Evolutionary conservation across 2,329 filamentous ascomycete genomes (phyloP), one percentile per base, ranked within the genome.

Genomic region (Aquanectria penicillioides): DNA sequence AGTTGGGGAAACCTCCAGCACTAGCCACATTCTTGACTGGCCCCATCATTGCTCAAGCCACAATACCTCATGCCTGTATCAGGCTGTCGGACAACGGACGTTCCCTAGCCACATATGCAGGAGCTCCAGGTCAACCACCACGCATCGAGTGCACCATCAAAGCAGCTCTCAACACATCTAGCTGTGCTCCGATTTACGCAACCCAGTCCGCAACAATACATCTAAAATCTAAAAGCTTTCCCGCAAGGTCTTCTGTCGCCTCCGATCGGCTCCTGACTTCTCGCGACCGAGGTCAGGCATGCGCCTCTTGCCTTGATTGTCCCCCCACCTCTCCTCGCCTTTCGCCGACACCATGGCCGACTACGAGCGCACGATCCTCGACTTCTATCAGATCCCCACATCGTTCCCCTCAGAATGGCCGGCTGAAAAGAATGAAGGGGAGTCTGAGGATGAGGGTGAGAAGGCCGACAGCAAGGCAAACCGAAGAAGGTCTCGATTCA

Each of bases 321-420:
- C 38, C 44, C 50, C 34, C 51, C 59, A n/a, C 60, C 53, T 57
- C 51, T 47, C 26, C 25, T 59, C 61, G 61, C 59, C 58, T 56
- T 55, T 33, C 47, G 51, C 55, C 51, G 36, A 46, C 67, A 75
- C 61, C 64, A 86, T 86, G 89, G 84, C 87, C 63, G 91, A 95
- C 71, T 86, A 89, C 69, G 90, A 95, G 71, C 83, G 89, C 61
- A 88, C 86, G 40, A 86, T 98, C 52, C 87, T 95, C 69, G 93
- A 93, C 68, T 93, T 97, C 79, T 98, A 98, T 80, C 91, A 93
- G 75, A 85, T 98, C 44, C 84, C 89, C 36, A 91, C 84, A 12
- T 82, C 91, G 17, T 94, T 88, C 74, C 94, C 94, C 2, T 85
- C 86, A 29, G 88, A 92, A 81, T 98, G 94, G 94, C 94, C 94